Conservation (phyloP, 371 early-diverging fungal species). For the Apophysomyces ossiformis region DNA sequence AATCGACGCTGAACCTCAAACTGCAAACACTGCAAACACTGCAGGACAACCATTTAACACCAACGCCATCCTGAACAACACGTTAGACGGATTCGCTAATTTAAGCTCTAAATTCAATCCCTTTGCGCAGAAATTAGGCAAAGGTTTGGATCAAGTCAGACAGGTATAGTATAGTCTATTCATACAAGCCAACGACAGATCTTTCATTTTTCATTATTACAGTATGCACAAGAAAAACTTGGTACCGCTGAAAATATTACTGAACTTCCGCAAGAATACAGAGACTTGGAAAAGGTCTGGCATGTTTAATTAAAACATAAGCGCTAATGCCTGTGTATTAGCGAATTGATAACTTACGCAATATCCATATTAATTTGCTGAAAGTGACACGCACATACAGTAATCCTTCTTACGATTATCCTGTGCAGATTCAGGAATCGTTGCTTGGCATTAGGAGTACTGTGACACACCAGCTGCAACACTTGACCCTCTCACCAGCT, state of each 20-base stretch:
- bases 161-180: constrained; percentile 56
- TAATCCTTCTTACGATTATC: constrained; percentile 74
- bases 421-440: constrained; percentile 73
- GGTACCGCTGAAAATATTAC: constrained; percentile 83
- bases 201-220: constrained; percentile 11
- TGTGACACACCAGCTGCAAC: constrained; percentile 65
- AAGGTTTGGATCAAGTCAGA: constrained; percentile 78
- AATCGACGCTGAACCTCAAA: constrained; percentile 40
- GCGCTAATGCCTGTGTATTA: constrained; percentile 14
- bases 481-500: constrained; percentile 61
- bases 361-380: constrained; percentile 65
- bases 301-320: background rate
- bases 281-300: constrained; percentile 71
- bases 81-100: constrained; percentile 68
- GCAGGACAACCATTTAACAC: constrained; percentile 28
- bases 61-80: constrained; percentile 39
- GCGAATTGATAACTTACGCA: constrained; percentile 71
- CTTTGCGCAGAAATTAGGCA: constrained; percentile 71
- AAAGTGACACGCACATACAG: constrained; percentile 75
- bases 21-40: background rate
- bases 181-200: background rate
- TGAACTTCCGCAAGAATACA: constrained; percentile 88
- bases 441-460: constrained; percentile 66
- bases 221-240: constrained; percentile 87
- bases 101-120: constrained; percentile 71